Percentiles rank a stretch among this genome's conserved stretches.
Conservation (phyloP, 2,329 filamentous ascomycete genomes). For the Aspergillus hortae region DNA sequence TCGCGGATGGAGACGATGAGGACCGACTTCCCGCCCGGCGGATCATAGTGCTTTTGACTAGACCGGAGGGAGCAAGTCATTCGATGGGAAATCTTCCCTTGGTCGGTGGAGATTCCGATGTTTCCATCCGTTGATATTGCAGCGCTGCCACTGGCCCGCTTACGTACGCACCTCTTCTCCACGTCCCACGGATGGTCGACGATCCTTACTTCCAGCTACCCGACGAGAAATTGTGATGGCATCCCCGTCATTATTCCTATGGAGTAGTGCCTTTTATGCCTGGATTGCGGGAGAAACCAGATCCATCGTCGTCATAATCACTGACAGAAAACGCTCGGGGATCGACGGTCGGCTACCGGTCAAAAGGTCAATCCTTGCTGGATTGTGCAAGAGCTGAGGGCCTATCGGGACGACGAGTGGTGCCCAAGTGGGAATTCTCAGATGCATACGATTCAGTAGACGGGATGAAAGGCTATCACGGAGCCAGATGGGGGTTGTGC, state of each 20-base stretch:
- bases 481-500: too few species aligned
- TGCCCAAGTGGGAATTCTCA: background rate
- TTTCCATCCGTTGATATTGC: conserved; percentile 8
- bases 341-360: conserved; percentile 15
- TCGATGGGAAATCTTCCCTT: background rate
- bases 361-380: conserved; percentile 13
- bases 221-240: background rate
- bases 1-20: background rate
- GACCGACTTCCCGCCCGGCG: too few species aligned
- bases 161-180: conserved; percentile 1
- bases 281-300: background rate
- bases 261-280: background rate
- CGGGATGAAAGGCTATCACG: too few species aligned
- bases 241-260: background rate
- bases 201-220: background rate
- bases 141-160: conserved; percentile 2
- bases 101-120: conserved; percentile 4
- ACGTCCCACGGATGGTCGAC: background rate
- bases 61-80: background rate
- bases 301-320: background rate
- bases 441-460: background rate
- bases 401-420: conserved; percentile 2
- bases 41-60: background rate
- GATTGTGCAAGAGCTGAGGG: conserved; percentile 10
- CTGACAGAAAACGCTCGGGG: conserved; percentile 21